phyloP scores from a whole-genome alignment of 352 stramenopile species.

The Phytophthora parvispora region DNA sequence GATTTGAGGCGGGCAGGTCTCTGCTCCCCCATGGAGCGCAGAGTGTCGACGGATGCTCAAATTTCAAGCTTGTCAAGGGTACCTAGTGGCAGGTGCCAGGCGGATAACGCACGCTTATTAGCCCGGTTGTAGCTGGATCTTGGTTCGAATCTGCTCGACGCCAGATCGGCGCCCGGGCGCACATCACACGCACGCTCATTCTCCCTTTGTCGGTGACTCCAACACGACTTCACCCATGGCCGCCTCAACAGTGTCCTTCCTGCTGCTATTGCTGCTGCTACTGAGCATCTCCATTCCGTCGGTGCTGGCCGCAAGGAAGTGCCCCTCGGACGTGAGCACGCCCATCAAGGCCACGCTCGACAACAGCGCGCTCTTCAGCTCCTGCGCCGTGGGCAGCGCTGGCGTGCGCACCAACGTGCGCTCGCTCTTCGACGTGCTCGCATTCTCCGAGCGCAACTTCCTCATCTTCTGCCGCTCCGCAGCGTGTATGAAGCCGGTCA shows the following conservation, averaged over 20 bases:
- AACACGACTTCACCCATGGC: neutral
- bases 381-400: conserved; percentile 4
- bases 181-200: conserved; percentile 5
- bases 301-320: conserved; percentile 7
- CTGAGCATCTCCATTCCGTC: conserved; percentile 1
- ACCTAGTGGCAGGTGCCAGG: neutral
- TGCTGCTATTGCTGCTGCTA: conserved; percentile 1
- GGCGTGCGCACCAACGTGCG: conserved; percentile 1
- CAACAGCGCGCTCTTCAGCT: conserved; percentile 23
- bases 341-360: conserved; percentile 22
- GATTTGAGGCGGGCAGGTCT: conserved; percentile 7
- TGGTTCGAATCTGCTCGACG: neutral
- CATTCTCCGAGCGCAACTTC: conserved; percentile 29
- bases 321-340: conserved; percentile 3
- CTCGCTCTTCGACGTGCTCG: conserved; percentile 29
- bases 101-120: neutral
- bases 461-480: conserved; percentile 31
- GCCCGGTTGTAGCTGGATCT: neutral
- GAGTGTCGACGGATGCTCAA: neutral
- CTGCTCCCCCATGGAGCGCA: neutral
- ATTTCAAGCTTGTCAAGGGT: neutral
- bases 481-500: conserved; percentile 26
- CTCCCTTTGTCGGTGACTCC: conserved; percentile 12
- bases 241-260: neutral
- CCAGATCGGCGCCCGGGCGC: neutral